These are phyloP conservation scores for Cucurbita pepo DNA, from an alignment of 306 rosid genomes.

Conservation along the genomic window DNA sequence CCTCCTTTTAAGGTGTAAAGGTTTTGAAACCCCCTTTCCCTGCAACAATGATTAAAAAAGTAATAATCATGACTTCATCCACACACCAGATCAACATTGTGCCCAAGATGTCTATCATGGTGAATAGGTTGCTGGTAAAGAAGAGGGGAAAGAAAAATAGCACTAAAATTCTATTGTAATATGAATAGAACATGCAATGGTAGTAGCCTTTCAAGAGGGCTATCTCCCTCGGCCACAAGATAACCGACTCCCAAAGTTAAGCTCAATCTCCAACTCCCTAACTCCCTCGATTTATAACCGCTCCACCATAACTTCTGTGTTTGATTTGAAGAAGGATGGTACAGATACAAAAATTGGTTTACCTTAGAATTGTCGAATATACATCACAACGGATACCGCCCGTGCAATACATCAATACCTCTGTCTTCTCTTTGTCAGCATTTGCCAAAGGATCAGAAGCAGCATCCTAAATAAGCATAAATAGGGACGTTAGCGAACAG, in stretches of 20 bases:
- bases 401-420: slow-evolving; percentile 87
- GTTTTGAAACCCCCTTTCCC: slow-evolving; percentile 71
- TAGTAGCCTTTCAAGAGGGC: too few species aligned
- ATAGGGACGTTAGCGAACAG: background rate
- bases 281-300: too few species aligned
- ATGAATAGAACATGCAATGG: too few species aligned
- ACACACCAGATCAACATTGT: background rate
- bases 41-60: slow-evolving; percentile 14
- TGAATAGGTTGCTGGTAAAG: background rate
- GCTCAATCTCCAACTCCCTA: too few species aligned
- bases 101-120: background rate
- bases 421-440: slow-evolving; percentile 47
- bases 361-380: slow-evolving; percentile 78
- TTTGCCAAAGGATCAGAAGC: slow-evolving; percentile 69
- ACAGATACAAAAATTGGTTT: slow-evolving; percentile 6
- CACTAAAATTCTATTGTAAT: too few species aligned
- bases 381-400: slow-evolving; percentile 91
- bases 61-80: background rate
- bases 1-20: slow-evolving; percentile 74
- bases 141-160: background rate
- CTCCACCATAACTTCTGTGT: background rate
- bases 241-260: too few species aligned
- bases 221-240: too few species aligned
- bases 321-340: background rate
- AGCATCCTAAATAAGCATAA: slow-evolving; percentile 31